Percentiles rank a stretch among this genome's conserved stretches.
Evolutionary conservation across 2,329 filamentous ascomycete genomes (phyloP).

Genomic region (Xylariomycetidae sp.): DNA sequence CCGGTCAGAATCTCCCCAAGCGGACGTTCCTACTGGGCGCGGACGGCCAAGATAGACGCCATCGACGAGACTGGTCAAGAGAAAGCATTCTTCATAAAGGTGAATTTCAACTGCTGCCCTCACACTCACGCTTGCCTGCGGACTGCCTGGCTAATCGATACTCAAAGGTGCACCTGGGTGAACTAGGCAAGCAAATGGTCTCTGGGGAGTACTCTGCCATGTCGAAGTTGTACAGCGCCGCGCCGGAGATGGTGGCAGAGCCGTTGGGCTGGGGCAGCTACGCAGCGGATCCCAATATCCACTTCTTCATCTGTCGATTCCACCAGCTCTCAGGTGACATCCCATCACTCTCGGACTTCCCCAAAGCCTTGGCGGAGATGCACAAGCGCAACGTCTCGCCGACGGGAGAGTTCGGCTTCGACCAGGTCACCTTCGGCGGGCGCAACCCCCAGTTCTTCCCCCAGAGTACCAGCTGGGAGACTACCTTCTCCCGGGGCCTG

Average conservation of each 20-base stretch:
- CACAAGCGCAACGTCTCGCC: conserved; percentile 12
- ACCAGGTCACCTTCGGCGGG: conserved; percentile 12
- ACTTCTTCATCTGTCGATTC: background rate
- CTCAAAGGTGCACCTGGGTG: background rate
- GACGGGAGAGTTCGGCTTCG: conserved; percentile 18
- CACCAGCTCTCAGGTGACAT: background rate
- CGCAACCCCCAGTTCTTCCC: conserved; percentile 9
- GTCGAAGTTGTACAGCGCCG: conserved; percentile 6
- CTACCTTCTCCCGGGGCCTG: conserved; percentile 13
- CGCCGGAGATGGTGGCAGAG: background rate
- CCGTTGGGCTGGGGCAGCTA: background rate
- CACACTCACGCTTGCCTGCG: too few species aligned
- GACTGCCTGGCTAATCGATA: too few species aligned
- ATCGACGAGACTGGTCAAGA: background rate
- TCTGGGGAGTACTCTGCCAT: background rate
- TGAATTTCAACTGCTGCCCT: too few species aligned
- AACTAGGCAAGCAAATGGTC: background rate
- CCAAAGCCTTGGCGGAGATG: conserved; percentile 7
- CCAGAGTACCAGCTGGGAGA: conserved; percentile 16
- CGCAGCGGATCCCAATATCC: background rate
- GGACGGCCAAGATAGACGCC: background rate
- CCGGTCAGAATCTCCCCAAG: too few species aligned
- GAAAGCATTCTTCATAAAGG: background rate
- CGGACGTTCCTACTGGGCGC: background rate
- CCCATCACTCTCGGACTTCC: background rate